These are phyloP conservation scores for Theileria parva DNA, from an alignment of 169 alveolate genomes.

Conservation along the genomic window DNA sequence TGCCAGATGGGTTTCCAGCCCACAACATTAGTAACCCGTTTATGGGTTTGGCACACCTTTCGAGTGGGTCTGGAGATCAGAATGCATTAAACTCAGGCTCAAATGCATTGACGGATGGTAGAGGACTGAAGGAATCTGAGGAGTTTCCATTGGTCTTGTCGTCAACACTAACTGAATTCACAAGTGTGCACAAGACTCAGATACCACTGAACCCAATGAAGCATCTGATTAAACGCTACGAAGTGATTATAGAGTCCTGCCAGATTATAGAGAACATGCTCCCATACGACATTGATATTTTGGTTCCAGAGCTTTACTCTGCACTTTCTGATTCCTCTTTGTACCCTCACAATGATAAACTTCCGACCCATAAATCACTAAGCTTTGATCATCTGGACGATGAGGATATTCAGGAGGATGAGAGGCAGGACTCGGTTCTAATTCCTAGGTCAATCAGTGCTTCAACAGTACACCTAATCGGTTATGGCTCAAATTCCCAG, in stretches of 20 bases:
- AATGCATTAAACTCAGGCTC: not conserved
- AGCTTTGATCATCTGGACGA: not conserved
- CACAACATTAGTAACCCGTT: not conserved
- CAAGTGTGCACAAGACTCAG: conserved; percentile 25
- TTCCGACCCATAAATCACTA: not conserved
- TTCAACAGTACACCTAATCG: not conserved
- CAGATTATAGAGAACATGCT: conserved; percentile 65
- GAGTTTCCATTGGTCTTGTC: conserved; percentile 28
- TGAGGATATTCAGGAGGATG: not conserved
- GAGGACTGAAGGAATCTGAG: not conserved
- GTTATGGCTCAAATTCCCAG: not conserved
- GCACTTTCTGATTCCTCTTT: conserved; percentile 5
- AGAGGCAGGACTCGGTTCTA: not conserved
- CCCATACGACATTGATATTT: conserved; percentile 55
- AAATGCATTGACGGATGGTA: not conserved
- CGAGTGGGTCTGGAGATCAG: not conserved
- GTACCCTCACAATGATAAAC: not conserved
- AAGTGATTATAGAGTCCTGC: conserved; percentile 50
- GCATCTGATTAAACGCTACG: conserved; percentile 39
- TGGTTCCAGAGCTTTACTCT: conserved; percentile 43
- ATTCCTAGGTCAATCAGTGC: conserved; percentile 14
- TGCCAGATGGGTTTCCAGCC: not conserved
- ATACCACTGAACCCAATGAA: conserved; percentile 33
- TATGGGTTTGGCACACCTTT: not conserved
- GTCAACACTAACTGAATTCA: conserved; percentile 45